Evolutionary conservation across 768 basidiomycete species (phyloP).

Genomic region (Melanogaster broomeanus): DNA sequence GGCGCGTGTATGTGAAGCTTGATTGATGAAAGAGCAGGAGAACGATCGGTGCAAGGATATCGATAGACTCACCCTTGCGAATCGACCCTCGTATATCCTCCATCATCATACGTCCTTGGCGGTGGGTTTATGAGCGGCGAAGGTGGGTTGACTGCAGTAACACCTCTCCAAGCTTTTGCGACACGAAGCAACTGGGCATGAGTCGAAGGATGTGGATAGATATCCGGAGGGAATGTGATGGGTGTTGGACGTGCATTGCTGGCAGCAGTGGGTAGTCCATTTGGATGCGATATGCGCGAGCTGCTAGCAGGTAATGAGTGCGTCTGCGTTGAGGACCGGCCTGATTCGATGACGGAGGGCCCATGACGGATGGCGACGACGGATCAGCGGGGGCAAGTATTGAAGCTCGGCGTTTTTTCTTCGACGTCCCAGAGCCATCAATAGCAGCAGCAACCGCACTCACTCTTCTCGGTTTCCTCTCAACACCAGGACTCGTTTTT

Average conservation of each 20-base stretch:
- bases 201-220: constrained; percentile 36
- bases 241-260: constrained; percentile 20
- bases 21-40: neutral
- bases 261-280: constrained; percentile 4
- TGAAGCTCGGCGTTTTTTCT: constrained; percentile 41
- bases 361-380: constrained; percentile 16
- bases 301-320: constrained; percentile 10
- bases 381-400: constrained; percentile 30
- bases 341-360: constrained; percentile 16
- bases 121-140: constrained; percentile 17
- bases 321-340: constrained; percentile 7
- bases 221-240: constrained; percentile 40
- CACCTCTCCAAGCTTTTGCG: constrained; percentile 66
- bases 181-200: constrained; percentile 55
- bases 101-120: constrained; percentile 23
- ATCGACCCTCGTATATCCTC: constrained; percentile 21
- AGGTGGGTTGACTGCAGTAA: constrained; percentile 52
- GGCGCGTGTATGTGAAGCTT: constrained; percentile 16
- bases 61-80: constrained; percentile 28
- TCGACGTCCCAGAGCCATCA: constrained; percentile 33
- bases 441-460: constrained; percentile 37
- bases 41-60: constrained; percentile 1
- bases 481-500: constrained; percentile 40
- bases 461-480: constrained; percentile 38
- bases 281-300: constrained; percentile 17